Evolutionary conservation across 2,329 filamentous ascomycete genomes (phyloP).

Genomic region (Pseudonectria buxi): DNA sequence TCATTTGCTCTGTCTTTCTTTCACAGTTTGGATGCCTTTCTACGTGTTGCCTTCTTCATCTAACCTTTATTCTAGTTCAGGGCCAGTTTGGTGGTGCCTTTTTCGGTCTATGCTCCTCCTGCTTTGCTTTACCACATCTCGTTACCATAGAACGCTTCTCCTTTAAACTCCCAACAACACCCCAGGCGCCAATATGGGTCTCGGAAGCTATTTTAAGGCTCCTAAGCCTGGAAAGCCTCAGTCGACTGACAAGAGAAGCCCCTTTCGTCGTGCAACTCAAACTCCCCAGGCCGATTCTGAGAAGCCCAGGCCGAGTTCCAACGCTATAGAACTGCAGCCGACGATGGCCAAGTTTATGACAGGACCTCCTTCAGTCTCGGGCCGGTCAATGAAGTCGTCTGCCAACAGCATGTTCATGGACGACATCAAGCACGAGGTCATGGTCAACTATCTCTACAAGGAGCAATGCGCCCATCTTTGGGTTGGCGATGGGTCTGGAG

Average conservation of each 20-base stretch:
- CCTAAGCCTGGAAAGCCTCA: slow-evolving; percentile 14
- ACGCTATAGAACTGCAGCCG: slow-evolving; percentile 43
- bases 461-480: slow-evolving; percentile 69
- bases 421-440: slow-evolving; percentile 73
- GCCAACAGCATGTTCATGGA: slow-evolving; percentile 54
- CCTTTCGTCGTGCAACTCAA: slow-evolving; percentile 12
- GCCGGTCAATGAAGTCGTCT: slow-evolving; percentile 33
- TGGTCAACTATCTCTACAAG: slow-evolving; percentile 78
- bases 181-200: slow-evolving; percentile 42
- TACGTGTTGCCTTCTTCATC: slow-evolving; percentile 3
- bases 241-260: slow-evolving; percentile 11
- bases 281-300: slow-evolving; percentile 28
- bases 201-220: slow-evolving; percentile 57
- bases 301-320: slow-evolving; percentile 29
- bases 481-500: slow-evolving; percentile 63
- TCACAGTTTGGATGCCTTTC: slow-evolving; percentile 8
- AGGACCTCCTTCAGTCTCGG: slow-evolving; percentile 48
- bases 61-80: too few relatives aligned
- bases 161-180: background rate
- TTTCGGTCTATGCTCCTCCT: too few relatives aligned
- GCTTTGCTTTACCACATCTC: too few relatives aligned
- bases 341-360: slow-evolving; percentile 43
- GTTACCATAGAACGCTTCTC: too few relatives aligned
- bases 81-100: background rate
- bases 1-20: slow-evolving; percentile 6